phyloP scores from a whole-genome alignment of 306 rosid genomes.

The Sicyos edulis region DNA sequence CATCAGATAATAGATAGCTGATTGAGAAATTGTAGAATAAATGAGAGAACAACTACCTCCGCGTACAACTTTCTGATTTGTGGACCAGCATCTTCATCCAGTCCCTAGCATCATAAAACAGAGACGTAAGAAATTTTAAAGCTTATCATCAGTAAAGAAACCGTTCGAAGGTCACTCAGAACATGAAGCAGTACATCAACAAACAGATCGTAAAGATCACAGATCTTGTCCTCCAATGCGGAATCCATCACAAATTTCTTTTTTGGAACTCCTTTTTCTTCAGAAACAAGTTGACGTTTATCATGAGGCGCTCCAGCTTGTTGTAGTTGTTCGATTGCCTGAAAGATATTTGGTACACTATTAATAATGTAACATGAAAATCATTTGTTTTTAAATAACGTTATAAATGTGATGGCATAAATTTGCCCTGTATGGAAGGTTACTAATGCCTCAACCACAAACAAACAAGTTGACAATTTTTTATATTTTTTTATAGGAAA shows the following conservation, averaged over 20 bases:
- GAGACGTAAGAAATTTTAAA: conserved; percentile 22
- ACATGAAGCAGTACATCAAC: conserved; percentile 59
- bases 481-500: too few relatives aligned
- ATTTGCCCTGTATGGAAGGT: neutral
- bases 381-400: neutral
- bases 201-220: conserved; percentile 96
- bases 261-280: conserved; percentile 52
- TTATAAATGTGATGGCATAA: neutral
- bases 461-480: neutral
- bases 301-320: conserved; percentile 58
- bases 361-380: conserved; percentile 7
- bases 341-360: conserved; percentile 27
- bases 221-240: conserved; percentile 85
- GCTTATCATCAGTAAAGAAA: conserved; percentile 20
- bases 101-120: conserved; percentile 56
- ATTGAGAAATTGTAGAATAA: conserved; percentile 13
- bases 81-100: conserved; percentile 91
- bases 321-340: conserved; percentile 54
- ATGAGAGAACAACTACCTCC: conserved; percentile 54
- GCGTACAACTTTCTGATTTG: conserved; percentile 82
- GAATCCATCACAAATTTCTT: conserved; percentile 66
- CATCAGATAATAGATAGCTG: neutral
- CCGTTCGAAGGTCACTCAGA: conserved; percentile 23
- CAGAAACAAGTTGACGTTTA: conserved; percentile 55
- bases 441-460: neutral